Evolutionary conservation across 176 grass and related monocot species (phyloP).

Genomic region (Musa schizocarpa): DNA sequence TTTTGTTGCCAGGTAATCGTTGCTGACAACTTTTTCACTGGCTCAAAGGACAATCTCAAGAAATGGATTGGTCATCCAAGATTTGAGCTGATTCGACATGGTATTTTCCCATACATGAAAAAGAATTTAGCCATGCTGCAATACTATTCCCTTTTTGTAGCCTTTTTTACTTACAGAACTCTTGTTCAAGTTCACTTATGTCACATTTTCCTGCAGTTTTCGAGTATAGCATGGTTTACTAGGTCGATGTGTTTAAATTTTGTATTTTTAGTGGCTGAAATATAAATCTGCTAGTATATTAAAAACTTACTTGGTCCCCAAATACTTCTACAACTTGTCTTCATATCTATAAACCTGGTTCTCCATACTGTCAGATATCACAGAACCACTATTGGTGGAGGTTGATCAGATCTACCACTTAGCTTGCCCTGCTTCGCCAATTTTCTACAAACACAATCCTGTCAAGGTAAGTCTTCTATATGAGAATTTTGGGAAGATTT

Average conservation of each 20-base stretch:
- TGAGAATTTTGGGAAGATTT: background rate
- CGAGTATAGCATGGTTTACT: background rate
- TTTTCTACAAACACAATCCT: constrained; percentile 24
- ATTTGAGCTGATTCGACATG: constrained; percentile 90
- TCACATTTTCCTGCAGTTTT: background rate
- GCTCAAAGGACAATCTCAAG: constrained; percentile 67
- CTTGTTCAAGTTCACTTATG: too few species aligned
- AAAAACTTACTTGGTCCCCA: background rate
- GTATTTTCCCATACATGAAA: constrained; percentile 12
- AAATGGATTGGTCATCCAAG: constrained; percentile 80
- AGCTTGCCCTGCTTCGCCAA: constrained; percentile 24
- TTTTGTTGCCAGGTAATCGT: constrained; percentile 52
- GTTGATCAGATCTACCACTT: constrained; percentile 97
- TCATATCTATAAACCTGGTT: background rate
- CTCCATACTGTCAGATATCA: constrained; percentile 32
- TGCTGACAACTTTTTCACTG: constrained; percentile 90
- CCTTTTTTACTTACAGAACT: too few species aligned
- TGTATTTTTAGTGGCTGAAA: background rate
- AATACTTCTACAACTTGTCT: too few species aligned
- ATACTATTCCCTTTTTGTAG: too few species aligned
- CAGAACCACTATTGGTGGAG: constrained; percentile 77
- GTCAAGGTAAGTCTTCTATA: constrained; percentile 12
- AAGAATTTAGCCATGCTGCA: background rate
- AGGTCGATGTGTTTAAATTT: background rate
- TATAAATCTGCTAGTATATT: background rate